These are phyloP conservation scores for Linnemannia elongata DNA, from an alignment of 192 early-diverging fungal species.

Conservation along the genomic window DNA sequence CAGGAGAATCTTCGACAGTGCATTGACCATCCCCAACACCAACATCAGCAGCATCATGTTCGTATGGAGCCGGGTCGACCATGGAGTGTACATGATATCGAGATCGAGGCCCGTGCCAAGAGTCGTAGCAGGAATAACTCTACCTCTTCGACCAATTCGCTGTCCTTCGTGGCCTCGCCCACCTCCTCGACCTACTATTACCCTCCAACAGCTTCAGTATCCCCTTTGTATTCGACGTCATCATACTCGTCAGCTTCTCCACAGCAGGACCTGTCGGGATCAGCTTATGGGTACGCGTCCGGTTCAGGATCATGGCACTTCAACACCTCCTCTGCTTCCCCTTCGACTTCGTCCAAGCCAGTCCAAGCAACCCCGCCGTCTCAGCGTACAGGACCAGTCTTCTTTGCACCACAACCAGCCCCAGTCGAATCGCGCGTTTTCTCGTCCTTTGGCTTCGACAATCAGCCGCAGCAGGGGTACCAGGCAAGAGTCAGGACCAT, in stretches of 20 bases:
- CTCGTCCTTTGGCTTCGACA: not conserved
- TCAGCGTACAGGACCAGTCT: not conserved
- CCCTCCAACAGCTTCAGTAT: not conserved
- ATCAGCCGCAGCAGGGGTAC: not conserved
- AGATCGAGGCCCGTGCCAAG: slow-evolving; percentile 38
- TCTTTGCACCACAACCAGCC: not conserved
- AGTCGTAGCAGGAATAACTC: slow-evolving; percentile 47
- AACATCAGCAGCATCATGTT: slow-evolving; percentile 11
- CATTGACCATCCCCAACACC: not conserved
- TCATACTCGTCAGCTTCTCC: not conserved
- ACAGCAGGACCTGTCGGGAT: slow-evolving; percentile 2
- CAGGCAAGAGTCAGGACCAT: slow-evolving; percentile 23
- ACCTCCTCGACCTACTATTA: not conserved
- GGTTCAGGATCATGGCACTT: not conserved
- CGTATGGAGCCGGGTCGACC: slow-evolving; percentile 28
- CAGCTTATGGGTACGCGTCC: not conserved
- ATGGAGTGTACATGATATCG: slow-evolving; percentile 49
- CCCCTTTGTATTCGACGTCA: not conserved
- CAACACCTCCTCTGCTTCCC: not conserved
- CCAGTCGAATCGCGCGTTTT: not conserved
- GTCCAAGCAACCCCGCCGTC: not conserved
- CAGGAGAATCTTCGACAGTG: slow-evolving; percentile 9
- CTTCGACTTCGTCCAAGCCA: not conserved
- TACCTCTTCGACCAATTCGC: not conserved
- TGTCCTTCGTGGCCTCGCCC: not conserved